phyloP scores from a whole-genome alignment of 345 rosid genomes.

The Eutrema japonicum region DNA sequence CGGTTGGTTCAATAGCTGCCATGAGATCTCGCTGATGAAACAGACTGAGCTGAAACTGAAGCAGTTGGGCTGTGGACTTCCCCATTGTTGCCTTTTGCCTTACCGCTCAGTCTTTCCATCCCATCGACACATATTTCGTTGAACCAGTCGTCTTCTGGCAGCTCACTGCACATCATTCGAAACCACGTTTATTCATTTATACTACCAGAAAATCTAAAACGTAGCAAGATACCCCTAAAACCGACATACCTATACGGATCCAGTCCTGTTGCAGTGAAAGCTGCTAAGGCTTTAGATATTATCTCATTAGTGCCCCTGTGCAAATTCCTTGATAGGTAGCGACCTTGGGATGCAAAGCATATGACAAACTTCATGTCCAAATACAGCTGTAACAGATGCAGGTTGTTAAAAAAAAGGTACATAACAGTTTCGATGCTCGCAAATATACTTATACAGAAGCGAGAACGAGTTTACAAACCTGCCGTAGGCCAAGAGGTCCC shows the following conservation, averaged over 20 bases:
- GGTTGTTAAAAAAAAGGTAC: constrained; percentile 5
- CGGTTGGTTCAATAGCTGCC: constrained; percentile 58
- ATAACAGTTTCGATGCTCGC: background rate
- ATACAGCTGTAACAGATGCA: constrained; percentile 65
- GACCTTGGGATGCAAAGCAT: constrained; percentile 97
- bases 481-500: constrained; percentile 90
- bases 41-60: constrained; percentile 94
- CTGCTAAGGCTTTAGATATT: constrained; percentile 77
- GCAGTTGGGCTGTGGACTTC: constrained; percentile 94
- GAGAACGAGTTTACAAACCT: constrained; percentile 53
- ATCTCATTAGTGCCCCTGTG: constrained; percentile 89
- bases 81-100: constrained; percentile 71
- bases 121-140: constrained; percentile 78
- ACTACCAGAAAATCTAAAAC: constrained; percentile 10
- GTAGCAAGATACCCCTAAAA: background rate
- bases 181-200: constrained; percentile 16
- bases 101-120: constrained; percentile 87
- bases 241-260: constrained; percentile 81
- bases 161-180: constrained; percentile 54
- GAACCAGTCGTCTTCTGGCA: constrained; percentile 96
- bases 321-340: constrained; percentile 89
- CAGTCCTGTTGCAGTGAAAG: constrained; percentile 86
- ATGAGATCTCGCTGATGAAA: constrained; percentile 88
- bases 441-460: constrained; percentile 4
- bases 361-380: constrained; percentile 95